A percentile compares a stretch with the other conserved stretches of the same genome.
Conservation (phyloP, 139 green algal species). For the Pleodorina starrii region DNA sequence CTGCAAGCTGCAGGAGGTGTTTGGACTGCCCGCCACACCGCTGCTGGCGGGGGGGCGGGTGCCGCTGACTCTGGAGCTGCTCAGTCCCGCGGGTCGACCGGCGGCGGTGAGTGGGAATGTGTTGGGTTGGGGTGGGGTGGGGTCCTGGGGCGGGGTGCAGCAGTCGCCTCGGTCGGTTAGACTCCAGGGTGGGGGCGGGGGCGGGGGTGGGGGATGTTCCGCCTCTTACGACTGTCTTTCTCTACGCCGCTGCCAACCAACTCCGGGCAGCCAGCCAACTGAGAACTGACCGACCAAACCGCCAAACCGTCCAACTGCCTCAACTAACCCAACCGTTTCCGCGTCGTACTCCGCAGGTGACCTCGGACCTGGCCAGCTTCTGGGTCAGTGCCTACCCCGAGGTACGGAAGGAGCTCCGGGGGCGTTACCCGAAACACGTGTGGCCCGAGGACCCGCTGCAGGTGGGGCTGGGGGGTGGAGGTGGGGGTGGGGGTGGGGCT, state of each 20-base stretch:
- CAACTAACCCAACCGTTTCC: not conserved
- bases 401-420: slow-evolving; percentile 64
- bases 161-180: no score
- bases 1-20: slow-evolving; percentile 65
- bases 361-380: slow-evolving; percentile 67
- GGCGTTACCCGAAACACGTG: slow-evolving; percentile 67
- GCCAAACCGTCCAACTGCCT: no score
- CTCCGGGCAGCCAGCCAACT: no score
- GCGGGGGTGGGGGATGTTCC: no score
- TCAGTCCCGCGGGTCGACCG: slow-evolving; percentile 61
- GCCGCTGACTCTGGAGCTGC: slow-evolving; percentile 67
- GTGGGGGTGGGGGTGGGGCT: no score
- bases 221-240: no score
- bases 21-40: slow-evolving; percentile 66
- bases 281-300: no score
- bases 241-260: no score
- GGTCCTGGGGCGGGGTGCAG: no score
- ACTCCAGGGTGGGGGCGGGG: no score
- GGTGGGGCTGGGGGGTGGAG: not conserved
- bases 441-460: slow-evolving; percentile 68
- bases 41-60: slow-evolving; percentile 57
- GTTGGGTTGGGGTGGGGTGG: not conserved
- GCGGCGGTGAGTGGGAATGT: slow-evolving; percentile 58
- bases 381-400: slow-evolving; percentile 60
- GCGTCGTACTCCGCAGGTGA: slow-evolving; percentile 51